Base-by-base conservation (phyloP, 495 filamentous ascomycete genomes). In the Astrocystis sublimbata region DNA sequence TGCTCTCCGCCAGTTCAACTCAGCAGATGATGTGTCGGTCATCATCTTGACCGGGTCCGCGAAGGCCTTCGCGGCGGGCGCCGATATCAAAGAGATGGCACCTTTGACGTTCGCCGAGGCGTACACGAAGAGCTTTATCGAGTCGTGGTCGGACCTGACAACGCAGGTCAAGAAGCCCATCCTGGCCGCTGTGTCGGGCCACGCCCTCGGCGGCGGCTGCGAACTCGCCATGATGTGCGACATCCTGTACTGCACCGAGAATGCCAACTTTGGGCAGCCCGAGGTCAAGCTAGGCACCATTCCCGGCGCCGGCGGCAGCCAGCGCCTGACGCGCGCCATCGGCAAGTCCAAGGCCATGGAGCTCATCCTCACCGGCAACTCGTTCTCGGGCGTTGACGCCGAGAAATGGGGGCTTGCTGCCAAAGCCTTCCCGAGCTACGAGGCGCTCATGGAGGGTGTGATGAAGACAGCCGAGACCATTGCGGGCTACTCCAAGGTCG, bases 31-130 rank as follows among this genome's bases (percentile, higher is more conserved):
- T 54, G 88, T 92, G 64, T 83, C 87, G 33, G 88, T 88, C 46
- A 90, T 97, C 64, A 78, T 98, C 50, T 85, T 98, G 41, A 97
- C 94, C 0, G 94, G 94, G 50, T 91, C 85, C 62, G 83, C 89
- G 56, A 89, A 88, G 71, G 92, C 93, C 45, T 98, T 98, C 73
- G 94, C 94, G 2, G 94, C 94, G 62, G 94, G 94, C 58, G 94
- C 94, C 60, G 94, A 98, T 77, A 98, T 98, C 78, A 97, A 97
- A 76, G 94, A 98, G 79, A 98, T 98, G 94, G 87, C 89, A 40
- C 85, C 91, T 52, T 84, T 96, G 4, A 92, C 86, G 68, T 98
- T 98, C 80, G 83, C 87, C 53, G 71, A 85, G 55, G 94, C 94
- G 47, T 97, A 94, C 82, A 88, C 82, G 21, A 83, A 73, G 62